Percentiles rank a stretch among this genome's conserved stretches.
Conservation (phyloP, 352 stramenopile genomes). For the Blastocystis sp. region DNA sequence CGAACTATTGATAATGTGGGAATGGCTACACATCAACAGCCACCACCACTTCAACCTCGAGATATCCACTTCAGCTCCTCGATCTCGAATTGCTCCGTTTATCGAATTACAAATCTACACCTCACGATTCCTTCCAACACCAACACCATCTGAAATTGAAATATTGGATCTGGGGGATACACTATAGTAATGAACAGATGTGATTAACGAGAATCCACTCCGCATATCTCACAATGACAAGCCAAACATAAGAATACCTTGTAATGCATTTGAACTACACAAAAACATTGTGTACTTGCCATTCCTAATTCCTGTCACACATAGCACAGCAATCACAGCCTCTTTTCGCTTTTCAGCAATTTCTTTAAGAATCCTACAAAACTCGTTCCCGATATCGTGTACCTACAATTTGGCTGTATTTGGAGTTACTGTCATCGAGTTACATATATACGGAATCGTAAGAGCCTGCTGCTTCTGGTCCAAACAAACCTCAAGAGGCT, state of each 20-base stretch:
- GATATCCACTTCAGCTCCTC: background rate
- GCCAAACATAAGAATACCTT: background rate
- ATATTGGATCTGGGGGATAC: background rate
- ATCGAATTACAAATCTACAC: conserved; percentile 45
- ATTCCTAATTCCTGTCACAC: conserved; percentile 12
- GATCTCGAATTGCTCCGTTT: background rate
- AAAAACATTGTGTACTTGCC: conserved; percentile 6
- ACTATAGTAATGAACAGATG: conserved; percentile 48
- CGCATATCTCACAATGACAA: background rate
- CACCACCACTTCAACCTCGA: background rate
- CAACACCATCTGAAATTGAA: conserved; percentile 6
- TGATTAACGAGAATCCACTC: background rate
- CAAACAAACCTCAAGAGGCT: background rate
- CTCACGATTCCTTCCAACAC: background rate
- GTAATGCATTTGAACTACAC: background rate
- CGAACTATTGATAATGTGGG: background rate
- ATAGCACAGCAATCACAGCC: background rate
- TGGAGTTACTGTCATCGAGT: conserved; percentile 3
- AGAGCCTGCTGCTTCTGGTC: background rate
- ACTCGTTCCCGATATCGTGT: background rate
- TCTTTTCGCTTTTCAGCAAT: conserved; percentile 10
- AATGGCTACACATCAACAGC: background rate
- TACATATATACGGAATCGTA: conserved; percentile 45
- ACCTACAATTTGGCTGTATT: conserved; percentile 37
- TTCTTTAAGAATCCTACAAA: conserved; percentile 19